A percentile compares a stretch with the other conserved stretches of the same genome.
Conservation (phyloP, 2,329 filamentous ascomycete species). For the Colletotrichum sp. region DNA sequence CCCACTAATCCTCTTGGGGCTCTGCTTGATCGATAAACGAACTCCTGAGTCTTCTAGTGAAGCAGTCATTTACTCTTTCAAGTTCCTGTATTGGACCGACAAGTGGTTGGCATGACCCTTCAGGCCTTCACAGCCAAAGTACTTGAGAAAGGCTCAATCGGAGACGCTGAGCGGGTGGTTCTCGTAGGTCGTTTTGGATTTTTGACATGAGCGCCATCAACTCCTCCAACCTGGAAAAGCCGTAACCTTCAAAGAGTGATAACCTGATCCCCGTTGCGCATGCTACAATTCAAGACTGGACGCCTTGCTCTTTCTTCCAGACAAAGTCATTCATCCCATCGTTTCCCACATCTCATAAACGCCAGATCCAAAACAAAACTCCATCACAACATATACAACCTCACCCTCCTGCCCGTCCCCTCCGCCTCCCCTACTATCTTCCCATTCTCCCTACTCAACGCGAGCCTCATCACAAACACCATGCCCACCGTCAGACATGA, state of each 20-base stretch:
- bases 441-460: constrained; percentile 9
- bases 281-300: not conserved
- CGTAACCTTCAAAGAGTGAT: not conserved
- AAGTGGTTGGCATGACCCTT: not conserved
- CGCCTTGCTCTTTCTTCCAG: not conserved
- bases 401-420: not conserved
- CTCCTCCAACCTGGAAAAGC: not conserved
- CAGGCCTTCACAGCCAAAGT: not conserved
- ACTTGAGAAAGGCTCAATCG: not conserved
- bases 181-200: not conserved
- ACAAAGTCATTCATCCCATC: not conserved
- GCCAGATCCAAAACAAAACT: not conserved
- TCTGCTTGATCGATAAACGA: not conserved
- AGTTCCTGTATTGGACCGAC: not conserved
- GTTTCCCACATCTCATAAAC: not conserved
- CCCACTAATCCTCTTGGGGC: not conserved
- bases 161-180: not conserved
- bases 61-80: not conserved
- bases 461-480: constrained; percentile 9
- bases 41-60: not conserved
- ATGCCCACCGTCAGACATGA: not conserved
- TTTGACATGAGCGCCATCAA: not conserved
- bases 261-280: not conserved
- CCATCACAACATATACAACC: constrained; percentile 2
- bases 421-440: not conserved